Base-by-base conservation (phyloP, 768 basidiomycete genomes). In the Kwoniella bestiolae region DNA sequence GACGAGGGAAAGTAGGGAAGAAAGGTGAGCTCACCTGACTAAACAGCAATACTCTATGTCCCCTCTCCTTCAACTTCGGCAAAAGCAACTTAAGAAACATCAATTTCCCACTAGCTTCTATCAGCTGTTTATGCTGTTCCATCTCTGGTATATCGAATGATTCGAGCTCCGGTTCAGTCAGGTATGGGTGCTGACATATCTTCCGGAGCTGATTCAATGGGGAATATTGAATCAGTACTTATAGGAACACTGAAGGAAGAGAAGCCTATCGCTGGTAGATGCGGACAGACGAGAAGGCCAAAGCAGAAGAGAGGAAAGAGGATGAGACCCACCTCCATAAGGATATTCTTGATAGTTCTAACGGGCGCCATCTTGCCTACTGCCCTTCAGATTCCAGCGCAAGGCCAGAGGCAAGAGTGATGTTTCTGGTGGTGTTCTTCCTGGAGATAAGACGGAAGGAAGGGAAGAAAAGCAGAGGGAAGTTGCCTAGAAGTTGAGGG, bases 11-110 rank as follows among this genome's bases (percentile, higher is more conserved):
- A 18, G 12, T 51, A 12, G 11, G 41, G 28, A 64, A 35, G 32
- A 32, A 8, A 50, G 45, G 21, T 26, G 14, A 50, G 60, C 65
- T 56, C 68, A 91, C 94, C 83, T 95, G 94, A 78, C 91, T 94
- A 81, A 97, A 97, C 3, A 97, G 81, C 26, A 97, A 84, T 31
- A 97, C 87, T 26, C 94, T 89, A 82, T 96, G 94, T 0, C 92
- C 91, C 50, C 88, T 87, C 56, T 87, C 86, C 71, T 89, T 90
- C 45, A 97, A 84, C 79, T 91, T 92, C 1, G 92, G 91, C 29
- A 97, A 83, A 59, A 96, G 80, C 31, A 84, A 80, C 76, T 88
- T 91, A 32, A 97, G 83, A 51, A 96, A 84, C 25, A 87, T 86
- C 53, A 97, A 82, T 80, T 97, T 95, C n/a, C 89, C 86, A 77